Evolutionary conservation across 495 filamentous ascomycete genomes (phyloP), one percentile per base, ranked within the genome.

Genomic region (Xylaria sp.): DNA sequence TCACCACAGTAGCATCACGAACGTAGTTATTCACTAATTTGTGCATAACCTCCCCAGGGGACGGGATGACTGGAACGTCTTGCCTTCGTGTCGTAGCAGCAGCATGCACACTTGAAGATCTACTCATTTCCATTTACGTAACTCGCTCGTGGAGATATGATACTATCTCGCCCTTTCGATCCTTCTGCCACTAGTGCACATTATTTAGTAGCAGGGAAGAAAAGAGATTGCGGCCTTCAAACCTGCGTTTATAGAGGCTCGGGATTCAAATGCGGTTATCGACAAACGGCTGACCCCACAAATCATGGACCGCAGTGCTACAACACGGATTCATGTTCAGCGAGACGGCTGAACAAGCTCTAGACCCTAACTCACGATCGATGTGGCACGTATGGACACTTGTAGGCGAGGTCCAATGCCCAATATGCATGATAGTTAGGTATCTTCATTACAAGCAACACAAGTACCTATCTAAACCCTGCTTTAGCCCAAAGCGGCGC

Each of bases 381-480:
- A 29, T 41, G 14, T 24, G n/a, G 1, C 26, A n/a, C 26, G 33
- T 46, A 33, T n/a, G n/a, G n/a, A n/a, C 24, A 31, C 41, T n/a
- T 21, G 29, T 31, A 21, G 15, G 43, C 35, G 35, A 37, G 35
- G 3, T 37, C 33, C 44, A 29, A 52, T 40, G 40, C 26, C 17
- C 11, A 69, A 40, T 33, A 52, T 67, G 35, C 14, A 41, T 61
- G 37, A 44, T 33, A 44, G 52, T 73, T 44, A 76, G 72, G 68
- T 70, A 73, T 73, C 70, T 76, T 71, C 68, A 76, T 74, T 76
- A 78, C n/a, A 63, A 78, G 71, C 72, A 75, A 71, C 52, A 68
- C 70, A 70, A 71, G 69, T 71, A 64, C 69, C 71, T 64, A 67
- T 67, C 61, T 72, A 44, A 46, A 46, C 69, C 68, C 53, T 67